Evolutionary conservation across 768 basidiomycete genomes (phyloP), one percentile per base, ranked within the genome.

Genomic region (Pulveroboletus frians): DNA sequence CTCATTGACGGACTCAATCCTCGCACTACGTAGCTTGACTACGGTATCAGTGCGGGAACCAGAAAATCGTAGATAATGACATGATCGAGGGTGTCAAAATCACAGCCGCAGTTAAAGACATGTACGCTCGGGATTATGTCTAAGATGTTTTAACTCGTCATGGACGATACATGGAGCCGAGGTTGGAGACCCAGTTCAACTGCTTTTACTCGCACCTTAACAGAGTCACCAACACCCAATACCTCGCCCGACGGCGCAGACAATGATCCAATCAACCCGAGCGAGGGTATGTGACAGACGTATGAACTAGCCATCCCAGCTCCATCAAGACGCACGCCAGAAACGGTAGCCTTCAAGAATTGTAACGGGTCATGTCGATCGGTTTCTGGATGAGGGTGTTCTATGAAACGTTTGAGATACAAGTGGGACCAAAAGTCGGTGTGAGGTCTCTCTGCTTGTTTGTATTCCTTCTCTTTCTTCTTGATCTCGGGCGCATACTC

Each of bases 391-490:
- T 53, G 43, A 9, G 58, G 65, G 43, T 63, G 52, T 39, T 66
- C 61, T 44, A 69, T 58, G 60, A 69, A 70, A 17, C 76, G 65
- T 45, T 69, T 59, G 48, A 80, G 50, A 52, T 62, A 76, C 49
- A 62, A 43, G 42, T 69, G 50, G 14, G 69, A 64, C 78, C 79
- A 80, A 56, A 69, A 72, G 39, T 45, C 52, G 20, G 65, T 36
- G 46, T 80, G 71, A 2, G 52, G 55, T 17, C 60, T 55, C 18
- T 71, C 61, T 7, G 63, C 55, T 5, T 67, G 60, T 46, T 63
- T 69, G 37, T 55, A 42, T 29, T 63, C 56, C 31, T 56, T 64
- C 46, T 82, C 78, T 38, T 58, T 61, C 26, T 58, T 55, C 39
- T 61, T 64, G 32, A 76, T 59, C 34, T 75, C 62, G 2, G 66